Evolutionary conservation across 2,329 filamentous ascomycete species (phyloP), one percentile per base, ranked within the genome.

Genomic region (Chalaropsis ovoidea): DNA sequence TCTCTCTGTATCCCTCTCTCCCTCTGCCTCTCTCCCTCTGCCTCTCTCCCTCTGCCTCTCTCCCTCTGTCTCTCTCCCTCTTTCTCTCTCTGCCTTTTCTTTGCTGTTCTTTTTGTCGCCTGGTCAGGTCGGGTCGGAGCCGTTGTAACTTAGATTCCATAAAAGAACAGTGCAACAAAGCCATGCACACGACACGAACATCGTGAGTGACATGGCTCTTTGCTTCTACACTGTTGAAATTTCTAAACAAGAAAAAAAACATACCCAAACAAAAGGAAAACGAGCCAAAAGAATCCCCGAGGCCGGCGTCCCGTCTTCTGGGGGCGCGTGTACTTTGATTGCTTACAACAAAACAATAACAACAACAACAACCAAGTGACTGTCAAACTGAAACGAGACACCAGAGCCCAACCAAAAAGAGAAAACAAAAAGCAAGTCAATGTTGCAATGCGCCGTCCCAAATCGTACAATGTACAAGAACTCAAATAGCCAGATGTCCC

Each of bases 81-180:
- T 47, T 24, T 60, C 3, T 60, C 17, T 60, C 15, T 10, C 4
- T 47, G 13, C 4, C n/a, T 49, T 64, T 64, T 35, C 19, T 64
- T 47, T 61, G 47, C 35, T 8, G 45, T 8, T 42, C 19, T 45
- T 52, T 63, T 63, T 39, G 27, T 39, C 54, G n/a, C 24, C 54
- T 39, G 54, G 54, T 56, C 27, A 22, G 22, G 17, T 35, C 24
- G 24, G 54, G 27, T 35, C 6, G 54, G 31, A 22, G 24, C 54
- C 15, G 54, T 58, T 58, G 54, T 58, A 58, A 35, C 27, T 58
- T 58, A 58, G 54, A 58, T 58, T 58, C 31, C 54, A 58, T 24
- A 58, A 58, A 39, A 58, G 54, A 52, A 27, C 47, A 27, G 47
- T 52, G 54, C 8, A 58, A 39, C n/a, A 31, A 58, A 35, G 54